Evolutionary conservation across 2,329 filamentous ascomycete genomes (phyloP).

Genomic region (Hortaea sp.): DNA sequence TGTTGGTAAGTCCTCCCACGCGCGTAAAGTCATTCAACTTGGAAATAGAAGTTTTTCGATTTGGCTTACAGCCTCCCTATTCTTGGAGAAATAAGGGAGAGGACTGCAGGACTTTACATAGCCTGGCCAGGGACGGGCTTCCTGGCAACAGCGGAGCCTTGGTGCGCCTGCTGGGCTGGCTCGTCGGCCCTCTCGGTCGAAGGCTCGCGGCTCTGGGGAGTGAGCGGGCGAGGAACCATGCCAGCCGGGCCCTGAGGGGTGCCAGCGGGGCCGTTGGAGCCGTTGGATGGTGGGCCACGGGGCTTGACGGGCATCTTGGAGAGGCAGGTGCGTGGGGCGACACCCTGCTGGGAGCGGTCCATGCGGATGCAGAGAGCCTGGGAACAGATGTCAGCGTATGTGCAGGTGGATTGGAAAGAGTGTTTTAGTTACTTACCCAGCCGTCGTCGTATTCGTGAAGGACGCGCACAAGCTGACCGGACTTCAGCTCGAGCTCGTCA

Average conservation of each 20-base stretch:
- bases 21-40: slow-evolving; percentile 5
- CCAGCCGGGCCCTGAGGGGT: slow-evolving; percentile 16
- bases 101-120: neutral
- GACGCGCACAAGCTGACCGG: slow-evolving; percentile 76
- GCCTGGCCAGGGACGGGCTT: slow-evolving; percentile 41
- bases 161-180: neutral
- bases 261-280: slow-evolving; percentile 18
- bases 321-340: slow-evolving; percentile 85
- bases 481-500: slow-evolving; percentile 74
- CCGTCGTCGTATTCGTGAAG: slow-evolving; percentile 97
- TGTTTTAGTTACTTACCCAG: slow-evolving; percentile 56
- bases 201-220: slow-evolving; percentile 13
- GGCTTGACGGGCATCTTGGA: slow-evolving; percentile 88
- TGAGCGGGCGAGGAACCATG: slow-evolving; percentile 12
- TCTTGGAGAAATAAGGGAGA: too few species aligned
- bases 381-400: slow-evolving; percentile 8
- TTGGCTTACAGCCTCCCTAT: too few species aligned
- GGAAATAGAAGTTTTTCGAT: neutral
- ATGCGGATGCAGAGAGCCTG: slow-evolving; percentile 84
- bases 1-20: neutral
- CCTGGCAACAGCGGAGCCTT: slow-evolving; percentile 25
- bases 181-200: slow-evolving; percentile 17
- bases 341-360: slow-evolving; percentile 84
- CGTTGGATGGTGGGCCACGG: slow-evolving; percentile 48
- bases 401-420: slow-evolving; percentile 11